Percentiles rank a stretch among this genome's conserved stretches.
Evolutionary conservation across 202 grass and related monocot species (phyloP).

Genomic region (Elaeis oleifera): DNA sequence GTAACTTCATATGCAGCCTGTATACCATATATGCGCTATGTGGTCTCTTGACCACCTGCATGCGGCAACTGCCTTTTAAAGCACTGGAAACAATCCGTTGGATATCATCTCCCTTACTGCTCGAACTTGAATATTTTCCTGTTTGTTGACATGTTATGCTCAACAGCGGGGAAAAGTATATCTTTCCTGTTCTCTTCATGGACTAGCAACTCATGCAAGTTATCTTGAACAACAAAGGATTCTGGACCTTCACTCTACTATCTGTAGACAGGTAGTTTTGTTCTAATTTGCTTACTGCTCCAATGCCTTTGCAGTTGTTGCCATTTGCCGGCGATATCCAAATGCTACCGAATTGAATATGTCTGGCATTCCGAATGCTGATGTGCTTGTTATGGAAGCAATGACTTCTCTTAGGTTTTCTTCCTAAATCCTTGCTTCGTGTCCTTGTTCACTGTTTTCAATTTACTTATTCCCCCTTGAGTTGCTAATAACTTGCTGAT

Average conservation of each 20-base stretch:
- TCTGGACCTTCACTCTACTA: background rate
- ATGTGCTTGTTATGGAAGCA: slow-evolving; percentile 57
- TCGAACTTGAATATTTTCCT: too few relatives aligned
- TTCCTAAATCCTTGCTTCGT: background rate
- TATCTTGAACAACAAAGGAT: background rate
- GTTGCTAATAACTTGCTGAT: slow-evolving; percentile 6
- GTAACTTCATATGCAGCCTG: too few relatives aligned
- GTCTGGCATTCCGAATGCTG: slow-evolving; percentile 50
- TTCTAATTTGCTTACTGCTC: slow-evolving; percentile 20
- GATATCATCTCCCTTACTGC: too few relatives aligned
- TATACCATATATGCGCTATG: too few relatives aligned
- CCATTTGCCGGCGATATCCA: slow-evolving; percentile 67
- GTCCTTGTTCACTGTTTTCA: background rate
- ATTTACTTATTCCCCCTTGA: background rate
- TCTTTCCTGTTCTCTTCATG: too few relatives aligned
- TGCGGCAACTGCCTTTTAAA: too few relatives aligned
- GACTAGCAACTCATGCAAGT: too few relatives aligned
- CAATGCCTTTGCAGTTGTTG: slow-evolving; percentile 59
- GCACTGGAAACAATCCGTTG: too few relatives aligned
- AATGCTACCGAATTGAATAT: slow-evolving; percentile 68
- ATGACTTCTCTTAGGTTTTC: slow-evolving; percentile 61
- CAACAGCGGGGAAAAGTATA: too few relatives aligned
- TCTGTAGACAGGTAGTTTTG: background rate
- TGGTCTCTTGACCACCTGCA: too few relatives aligned
- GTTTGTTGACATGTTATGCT: too few relatives aligned